Base-by-base conservation (phyloP, 2,329 filamentous ascomycete species). In the Trichoderma koningiopsis region DNA sequence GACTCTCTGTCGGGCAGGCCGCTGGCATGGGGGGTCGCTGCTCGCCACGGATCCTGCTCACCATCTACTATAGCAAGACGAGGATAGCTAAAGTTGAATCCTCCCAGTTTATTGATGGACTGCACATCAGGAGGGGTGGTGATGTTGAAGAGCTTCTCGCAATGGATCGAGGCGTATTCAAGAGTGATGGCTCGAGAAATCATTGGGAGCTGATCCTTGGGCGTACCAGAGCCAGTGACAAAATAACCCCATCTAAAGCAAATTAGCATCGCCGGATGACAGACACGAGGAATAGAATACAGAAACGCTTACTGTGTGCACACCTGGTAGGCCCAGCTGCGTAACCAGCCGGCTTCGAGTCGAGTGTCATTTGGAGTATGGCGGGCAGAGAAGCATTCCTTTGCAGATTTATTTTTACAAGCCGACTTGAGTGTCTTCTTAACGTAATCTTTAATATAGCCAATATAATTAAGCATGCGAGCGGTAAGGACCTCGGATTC, bases 1-100 rank as follows among this genome's bases (percentile, higher is more conserved):
- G 86, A 91, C 16, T 82, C 79, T 24, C 91, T 83, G 35, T 83
- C 80, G 0, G 84, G 82, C 0, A 88, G 85, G 1, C 83, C 86
- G n/a, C 88, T 85, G 0, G 89, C 89, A 61, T 95, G 89, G 0
- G 91, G 88, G 0, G 90, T 91, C 0, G 91, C 91, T 0, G 88
- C 87, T 22, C 90, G 86, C 93, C 93, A 97, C 0, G 93, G 92
- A 76, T 96, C 93, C 68, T 88, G 87, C 71, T 92, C 87, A 33
- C 93, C 93, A 71, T 94, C 92, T 49, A 97, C 83, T 59, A 92
- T 72, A 3, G 93, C 93, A 0, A 97, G 86, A 1, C 93, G 89
- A 0, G 90, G 87, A 76, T 93, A 94, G 57, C 86, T 86, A 73
- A 96, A 90, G 76, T 87, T 81, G 78, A 89, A 92, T 14, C 89